These are phyloP conservation scores for Entomortierella parvispora DNA, from an alignment of 192 early-diverging fungal species.

Conservation along the genomic window DNA sequence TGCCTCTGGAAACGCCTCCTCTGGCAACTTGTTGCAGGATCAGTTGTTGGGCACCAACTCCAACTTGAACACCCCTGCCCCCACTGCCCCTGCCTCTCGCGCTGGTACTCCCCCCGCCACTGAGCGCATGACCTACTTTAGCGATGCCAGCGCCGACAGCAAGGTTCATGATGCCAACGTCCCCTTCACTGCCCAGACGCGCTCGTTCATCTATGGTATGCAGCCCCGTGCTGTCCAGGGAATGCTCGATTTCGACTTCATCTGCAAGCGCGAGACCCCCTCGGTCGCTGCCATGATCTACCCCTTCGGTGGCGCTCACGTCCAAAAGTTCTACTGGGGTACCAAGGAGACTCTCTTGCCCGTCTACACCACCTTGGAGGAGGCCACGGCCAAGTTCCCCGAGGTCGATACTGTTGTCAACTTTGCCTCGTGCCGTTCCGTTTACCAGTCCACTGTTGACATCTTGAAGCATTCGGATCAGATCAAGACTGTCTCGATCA, in stretches of 20 bases:
- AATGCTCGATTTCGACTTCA: conserved; percentile 99
- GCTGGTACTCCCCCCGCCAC: conserved; percentile 51
- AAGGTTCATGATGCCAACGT: conserved; percentile 39
- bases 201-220: conserved; percentile 97
- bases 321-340: conserved; percentile 99
- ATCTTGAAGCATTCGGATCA: conserved; percentile 77
- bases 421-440: conserved; percentile 96
- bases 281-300: conserved; percentile 99
- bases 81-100: conserved; percentile 29
- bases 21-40: conserved; percentile 68
- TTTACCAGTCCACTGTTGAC: conserved; percentile 90
- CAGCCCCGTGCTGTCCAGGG: conserved; percentile 98
- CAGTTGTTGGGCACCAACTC: conserved; percentile 55
- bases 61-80: conserved; percentile 9
- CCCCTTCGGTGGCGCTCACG: conserved; percentile 96
- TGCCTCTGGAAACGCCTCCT: conserved; percentile 48
- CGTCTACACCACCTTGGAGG: conserved; percentile 87
- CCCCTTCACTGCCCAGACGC: conserved; percentile 83
- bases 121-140: conserved; percentile 64
- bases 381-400: conserved; percentile 84
- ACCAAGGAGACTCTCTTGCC: conserved; percentile 95
- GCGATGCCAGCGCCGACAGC: conserved; percentile 48
- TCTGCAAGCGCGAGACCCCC: conserved; percentile 92
- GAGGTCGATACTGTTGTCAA: conserved; percentile 97
- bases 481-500: conserved; percentile 95